These are phyloP conservation scores for Aspergillus sp. DNA, from an alignment of 2,329 filamentous ascomycete genomes.

Conservation along the genomic window DNA sequence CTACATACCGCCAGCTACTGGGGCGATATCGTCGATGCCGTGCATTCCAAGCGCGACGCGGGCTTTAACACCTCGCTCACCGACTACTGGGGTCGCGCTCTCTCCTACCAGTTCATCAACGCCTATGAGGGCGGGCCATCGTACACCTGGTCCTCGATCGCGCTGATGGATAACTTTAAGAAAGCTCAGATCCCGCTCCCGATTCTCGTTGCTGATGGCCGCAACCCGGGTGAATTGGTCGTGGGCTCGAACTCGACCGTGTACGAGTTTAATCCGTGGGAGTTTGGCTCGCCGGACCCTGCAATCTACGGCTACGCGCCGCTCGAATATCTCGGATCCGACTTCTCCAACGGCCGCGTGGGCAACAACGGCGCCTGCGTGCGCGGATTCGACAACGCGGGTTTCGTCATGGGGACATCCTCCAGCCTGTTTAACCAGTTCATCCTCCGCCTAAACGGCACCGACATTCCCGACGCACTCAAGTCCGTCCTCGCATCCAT, in stretches of 20 bases:
- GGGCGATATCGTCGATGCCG: conserved; percentile 60
- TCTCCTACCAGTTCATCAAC: conserved; percentile 82
- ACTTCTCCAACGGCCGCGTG: conserved; percentile 67
- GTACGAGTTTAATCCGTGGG: conserved; percentile 76
- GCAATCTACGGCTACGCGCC: conserved; percentile 72
- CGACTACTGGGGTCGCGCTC: conserved; percentile 63
- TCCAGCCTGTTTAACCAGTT: conserved; percentile 81
- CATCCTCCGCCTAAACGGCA: conserved; percentile 66
- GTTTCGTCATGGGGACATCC: conserved; percentile 82
- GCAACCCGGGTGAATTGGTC: conserved; percentile 62
- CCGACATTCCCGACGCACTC: conserved; percentile 55
- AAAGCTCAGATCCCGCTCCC: conserved; percentile 70
- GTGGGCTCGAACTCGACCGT: conserved; percentile 73
- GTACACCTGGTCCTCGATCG: conserved; percentile 81
- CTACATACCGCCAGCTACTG: conserved; percentile 65
- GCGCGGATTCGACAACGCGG: conserved; percentile 77
- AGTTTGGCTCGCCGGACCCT: conserved; percentile 76
- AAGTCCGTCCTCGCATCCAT: conserved; percentile 57
- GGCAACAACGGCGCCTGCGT: conserved; percentile 65
- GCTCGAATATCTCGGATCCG: conserved; percentile 70
- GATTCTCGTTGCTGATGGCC: conserved; percentile 69
- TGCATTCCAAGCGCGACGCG: conserved; percentile 43
- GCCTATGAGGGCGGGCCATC: conserved; percentile 71
- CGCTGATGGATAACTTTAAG: conserved; percentile 62
- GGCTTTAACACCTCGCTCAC: background rate